phyloP scores from a whole-genome alignment of 2,329 filamentous ascomycete genomes.

The Xylaria digitata region DNA sequence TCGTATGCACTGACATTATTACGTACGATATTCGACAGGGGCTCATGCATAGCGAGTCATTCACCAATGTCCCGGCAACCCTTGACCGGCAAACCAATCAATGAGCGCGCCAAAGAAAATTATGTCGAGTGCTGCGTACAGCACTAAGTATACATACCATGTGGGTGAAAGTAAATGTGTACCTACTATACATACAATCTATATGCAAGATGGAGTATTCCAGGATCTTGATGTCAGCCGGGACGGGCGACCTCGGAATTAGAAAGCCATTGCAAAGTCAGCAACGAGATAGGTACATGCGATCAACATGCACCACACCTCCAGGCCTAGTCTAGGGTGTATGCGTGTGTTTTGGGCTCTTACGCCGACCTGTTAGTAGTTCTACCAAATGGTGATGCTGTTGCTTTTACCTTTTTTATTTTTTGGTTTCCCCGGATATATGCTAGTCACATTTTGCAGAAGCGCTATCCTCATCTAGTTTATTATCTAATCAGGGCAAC shows the following conservation, averaged over 20 bases:
- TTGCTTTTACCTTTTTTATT: neutral
- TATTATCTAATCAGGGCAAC: constrained; percentile 37
- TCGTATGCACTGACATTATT: constrained; percentile 39
- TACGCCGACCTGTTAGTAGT: constrained; percentile 7
- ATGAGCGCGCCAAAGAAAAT: constrained; percentile 18
- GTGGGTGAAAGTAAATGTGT: constrained; percentile 3
- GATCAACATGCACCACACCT: neutral
- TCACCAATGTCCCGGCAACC: constrained; percentile 39
- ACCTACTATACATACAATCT: constrained; percentile 1
- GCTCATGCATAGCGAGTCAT: constrained; percentile 41
- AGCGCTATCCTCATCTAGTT: constrained; percentile 12
- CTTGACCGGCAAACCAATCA: constrained; percentile 37
- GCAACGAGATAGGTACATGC: constrained; percentile 1
- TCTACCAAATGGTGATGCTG: neutral
- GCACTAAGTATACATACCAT: constrained; percentile 7
- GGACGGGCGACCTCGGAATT: constrained; percentile 23
- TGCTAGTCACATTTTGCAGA: constrained; percentile 6
- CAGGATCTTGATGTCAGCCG: constrained; percentile 30
- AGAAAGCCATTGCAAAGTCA: constrained; percentile 2
- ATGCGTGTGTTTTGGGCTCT: neutral
- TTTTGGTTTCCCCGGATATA: constrained; percentile 14
- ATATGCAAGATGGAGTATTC: constrained; percentile 21
- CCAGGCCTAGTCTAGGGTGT: no score
- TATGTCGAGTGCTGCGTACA: constrained; percentile 18
- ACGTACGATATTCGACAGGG: constrained; percentile 39